A percentile compares a stretch with the other conserved stretches of the same genome.
These are phyloP conservation scores for Beauveria brongniartii DNA, from an alignment of 2,329 filamentous ascomycete genomes.

Conservation along the genomic window DNA sequence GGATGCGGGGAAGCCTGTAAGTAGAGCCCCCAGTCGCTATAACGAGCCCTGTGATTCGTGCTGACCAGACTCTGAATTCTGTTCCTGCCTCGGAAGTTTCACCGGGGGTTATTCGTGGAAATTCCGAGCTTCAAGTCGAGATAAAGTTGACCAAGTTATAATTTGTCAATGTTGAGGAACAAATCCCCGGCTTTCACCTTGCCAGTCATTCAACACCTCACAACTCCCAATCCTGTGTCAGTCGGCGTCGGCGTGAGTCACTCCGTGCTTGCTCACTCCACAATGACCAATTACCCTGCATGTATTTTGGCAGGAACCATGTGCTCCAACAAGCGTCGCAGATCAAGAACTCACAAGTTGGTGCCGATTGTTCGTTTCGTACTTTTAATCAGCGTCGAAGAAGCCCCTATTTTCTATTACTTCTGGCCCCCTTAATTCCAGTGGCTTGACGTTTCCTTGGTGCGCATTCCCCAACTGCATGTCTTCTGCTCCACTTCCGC, in stretches of 20 bases:
- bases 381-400: background rate
- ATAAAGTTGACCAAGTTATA: too few relatives aligned
- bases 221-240: background rate
- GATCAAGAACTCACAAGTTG: background rate
- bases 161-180: too few relatives aligned
- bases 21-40: background rate
- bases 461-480: background rate
- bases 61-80: too few relatives aligned
- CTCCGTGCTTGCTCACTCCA: background rate
- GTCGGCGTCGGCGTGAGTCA: conserved; percentile 16
- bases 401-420: background rate
- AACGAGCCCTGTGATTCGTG: background rate
- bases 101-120: too few relatives aligned
- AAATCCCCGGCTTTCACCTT: background rate
- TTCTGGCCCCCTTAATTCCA: background rate
- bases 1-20: background rate
- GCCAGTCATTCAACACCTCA: background rate
- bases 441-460: background rate
- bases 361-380: background rate
- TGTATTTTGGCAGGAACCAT: background rate
- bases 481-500: background rate
- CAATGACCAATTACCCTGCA: background rate
- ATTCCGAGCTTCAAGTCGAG: too few relatives aligned
- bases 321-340: background rate
- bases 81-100: too few relatives aligned